Base-by-base conservation (phyloP, 2,329 filamentous ascomycete species). In the Mycogone perniciosa region DNA sequence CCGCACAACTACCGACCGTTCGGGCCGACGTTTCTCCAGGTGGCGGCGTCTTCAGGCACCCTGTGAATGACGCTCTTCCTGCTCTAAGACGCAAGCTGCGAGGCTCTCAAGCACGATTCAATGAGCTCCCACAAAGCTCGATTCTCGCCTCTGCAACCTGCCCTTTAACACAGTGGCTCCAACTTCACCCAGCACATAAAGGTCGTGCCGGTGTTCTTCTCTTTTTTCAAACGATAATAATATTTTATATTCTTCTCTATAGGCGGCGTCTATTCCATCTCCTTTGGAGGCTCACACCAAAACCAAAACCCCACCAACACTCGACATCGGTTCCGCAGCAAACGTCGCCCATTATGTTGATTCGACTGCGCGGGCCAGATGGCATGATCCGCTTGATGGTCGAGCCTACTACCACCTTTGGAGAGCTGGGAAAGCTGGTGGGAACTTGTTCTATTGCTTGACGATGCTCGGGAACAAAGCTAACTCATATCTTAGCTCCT, bases 341-440 rank as follows among this genome's bases (percentile, higher is more conserved):
- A 34, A 40, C 7, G 11, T 45, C 51, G 51, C 42, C 64, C 65
- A 72, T 65, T 57, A 96, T 96, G 83, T 78, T 96, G 64, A 76
- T 96, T 51, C 83, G 91, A 68, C 88, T 96, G 60, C 85, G 91
- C 62, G 90, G 90, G 66, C 89, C 88, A 57, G 90, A 96, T 73
- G 93, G 93, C 73, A 93, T 93, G 77, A 85, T 91, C 70, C 86
- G 93, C 60, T 76, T 97, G 62, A 88, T 78, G 46, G 81, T 95
- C 59, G 84, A 91, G 60, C 80, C 85, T 46, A 77, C 79, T 39
- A 84, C 88, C 56, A 84, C 84, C 0, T 96, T 97, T 66, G 74
- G 72, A 39, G 71, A 80, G n/a, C 71, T 85, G 39, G 78, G 76
- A 31, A 65, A 71, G 29, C 71, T 76, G 70, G 80, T 82, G 65